Conservation (phyloP, 495 filamentous ascomycete species). For the Penicillium roqueforti region DNA sequence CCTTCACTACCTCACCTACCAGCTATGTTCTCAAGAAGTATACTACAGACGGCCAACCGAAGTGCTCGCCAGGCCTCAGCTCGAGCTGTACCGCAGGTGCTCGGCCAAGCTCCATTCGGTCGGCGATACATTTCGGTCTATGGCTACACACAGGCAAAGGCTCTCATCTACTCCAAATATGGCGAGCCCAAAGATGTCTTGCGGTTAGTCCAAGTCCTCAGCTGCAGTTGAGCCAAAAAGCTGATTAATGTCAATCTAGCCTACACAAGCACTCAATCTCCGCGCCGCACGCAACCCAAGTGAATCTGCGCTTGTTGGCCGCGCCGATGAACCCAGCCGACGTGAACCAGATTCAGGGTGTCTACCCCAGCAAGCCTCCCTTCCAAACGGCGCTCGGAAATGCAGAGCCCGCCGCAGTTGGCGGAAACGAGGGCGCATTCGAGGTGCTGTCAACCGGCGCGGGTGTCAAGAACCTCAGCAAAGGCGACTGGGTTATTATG, state of each 20-base stretch:
- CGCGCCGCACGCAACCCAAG: constrained; percentile 55
- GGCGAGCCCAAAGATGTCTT: constrained; percentile 84
- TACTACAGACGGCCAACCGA: constrained; percentile 22
- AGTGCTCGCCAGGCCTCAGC: constrained; percentile 13
- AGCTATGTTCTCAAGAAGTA: constrained; percentile 35
- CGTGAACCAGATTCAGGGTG: constrained; percentile 93
- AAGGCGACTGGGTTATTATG: constrained; percentile 93
- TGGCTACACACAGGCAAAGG: constrained; percentile 95
- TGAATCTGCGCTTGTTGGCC: constrained; percentile 73
- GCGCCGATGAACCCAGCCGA: constrained; percentile 95
- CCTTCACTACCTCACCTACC: neutral
- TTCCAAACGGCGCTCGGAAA: constrained; percentile 75
- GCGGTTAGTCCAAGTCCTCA: constrained; percentile 44
- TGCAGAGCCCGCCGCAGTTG: constrained; percentile 63
- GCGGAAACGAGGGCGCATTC: constrained; percentile 88
- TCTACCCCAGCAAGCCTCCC: constrained; percentile 81
- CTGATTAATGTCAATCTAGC: constrained; percentile 31
- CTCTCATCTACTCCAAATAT: constrained; percentile 77
- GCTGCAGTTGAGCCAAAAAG: neutral
- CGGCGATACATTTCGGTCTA: constrained; percentile 64
- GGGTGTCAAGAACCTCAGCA: constrained; percentile 48
- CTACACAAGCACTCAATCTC: constrained; percentile 82
- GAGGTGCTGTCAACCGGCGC: constrained; percentile 69
- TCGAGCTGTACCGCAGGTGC: constrained; percentile 9
- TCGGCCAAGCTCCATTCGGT: constrained; percentile 32